Percentiles rank a stretch among this genome's conserved stretches.
These are phyloP conservation scores for Sugiyamaella boreocaroliniensis DNA, from an alignment of 805 yeast genomes.

Conservation along the genomic window DNA sequence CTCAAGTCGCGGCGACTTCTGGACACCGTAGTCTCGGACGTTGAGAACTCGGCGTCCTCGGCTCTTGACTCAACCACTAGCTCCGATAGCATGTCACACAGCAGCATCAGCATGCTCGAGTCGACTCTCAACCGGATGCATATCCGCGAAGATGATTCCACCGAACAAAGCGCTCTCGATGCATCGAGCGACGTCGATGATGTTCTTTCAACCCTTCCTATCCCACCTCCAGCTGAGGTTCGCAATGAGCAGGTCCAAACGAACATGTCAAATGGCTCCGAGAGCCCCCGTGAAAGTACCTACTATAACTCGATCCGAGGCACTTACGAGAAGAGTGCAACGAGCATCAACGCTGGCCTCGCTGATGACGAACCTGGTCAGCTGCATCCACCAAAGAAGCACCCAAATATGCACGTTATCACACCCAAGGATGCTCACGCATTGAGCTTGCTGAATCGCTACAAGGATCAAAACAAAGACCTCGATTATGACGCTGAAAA, in stretches of 20 bases:
- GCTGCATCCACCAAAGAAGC: background rate
- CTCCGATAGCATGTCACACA: slow-evolving; percentile 10
- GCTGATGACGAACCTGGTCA: background rate
- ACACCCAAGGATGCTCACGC: slow-evolving; percentile 20
- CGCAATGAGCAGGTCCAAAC: background rate
- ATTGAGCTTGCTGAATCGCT: background rate
- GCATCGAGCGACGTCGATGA: background rate
- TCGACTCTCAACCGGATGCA: background rate
- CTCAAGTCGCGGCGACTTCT: slow-evolving; percentile 11
- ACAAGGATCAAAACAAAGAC: background rate
- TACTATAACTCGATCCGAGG: slow-evolving; percentile 13
- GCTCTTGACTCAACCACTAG: background rate
- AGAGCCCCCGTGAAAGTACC: background rate
- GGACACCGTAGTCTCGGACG: background rate
- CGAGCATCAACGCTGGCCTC: background rate
- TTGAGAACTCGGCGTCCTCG: background rate
- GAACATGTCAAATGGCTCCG: background rate
- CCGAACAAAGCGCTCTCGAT: background rate
- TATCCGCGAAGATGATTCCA: too few species aligned
- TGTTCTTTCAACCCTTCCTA: background rate
- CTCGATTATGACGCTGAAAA: background rate
- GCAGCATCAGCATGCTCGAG: slow-evolving; percentile 5
- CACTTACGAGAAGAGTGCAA: slow-evolving; percentile 3
- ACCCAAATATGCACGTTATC: slow-evolving; percentile 15
- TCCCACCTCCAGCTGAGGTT: background rate